A percentile compares a stretch with the other conserved stretches of the same genome.
Conservation (phyloP, 345 rosid species). For the Melastoma malabathricum region DNA sequence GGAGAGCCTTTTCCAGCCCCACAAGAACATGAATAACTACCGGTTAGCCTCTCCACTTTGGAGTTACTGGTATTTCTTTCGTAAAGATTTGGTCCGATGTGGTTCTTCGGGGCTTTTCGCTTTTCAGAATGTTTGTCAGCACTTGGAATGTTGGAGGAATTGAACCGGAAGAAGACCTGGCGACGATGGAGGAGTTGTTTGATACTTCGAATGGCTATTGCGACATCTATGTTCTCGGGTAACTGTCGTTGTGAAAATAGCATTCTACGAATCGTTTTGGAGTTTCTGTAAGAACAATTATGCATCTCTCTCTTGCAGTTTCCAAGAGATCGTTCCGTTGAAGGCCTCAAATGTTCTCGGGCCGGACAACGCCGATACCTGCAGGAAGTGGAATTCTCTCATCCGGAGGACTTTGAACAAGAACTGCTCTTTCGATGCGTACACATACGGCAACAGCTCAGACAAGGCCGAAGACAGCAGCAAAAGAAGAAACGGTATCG, state of each 20-base stretch:
- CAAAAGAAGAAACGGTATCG: constrained; percentile 2
- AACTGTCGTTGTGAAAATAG: background rate
- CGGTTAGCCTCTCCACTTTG: constrained; percentile 15
- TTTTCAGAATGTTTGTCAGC: constrained; percentile 48
- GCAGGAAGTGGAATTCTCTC: constrained; percentile 9
- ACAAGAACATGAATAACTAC: constrained; percentile 27
- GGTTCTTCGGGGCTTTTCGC: background rate
- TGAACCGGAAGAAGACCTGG: constrained; percentile 37
- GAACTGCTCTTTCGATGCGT: too few species aligned
- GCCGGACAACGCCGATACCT: background rate
- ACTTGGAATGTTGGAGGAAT: constrained; percentile 90
- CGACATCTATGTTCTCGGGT: constrained; percentile 85
- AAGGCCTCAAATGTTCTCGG: constrained; percentile 11
- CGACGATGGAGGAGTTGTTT: constrained; percentile 53
- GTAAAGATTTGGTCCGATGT: constrained; percentile 2
- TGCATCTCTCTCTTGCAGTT: constrained; percentile 3
- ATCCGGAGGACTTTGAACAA: constrained; percentile 4
- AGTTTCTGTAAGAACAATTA: too few species aligned
- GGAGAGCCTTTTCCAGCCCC: constrained; percentile 19
- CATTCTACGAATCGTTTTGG: background rate
- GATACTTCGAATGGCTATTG: constrained; percentile 26
- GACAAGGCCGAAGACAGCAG: background rate
- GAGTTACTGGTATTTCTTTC: too few species aligned
- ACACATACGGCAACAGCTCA: background rate
- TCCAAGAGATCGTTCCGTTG: constrained; percentile 12